phyloP scores from a whole-genome alignment of 1,139 yeast species.

The Yamadazyma taylorii region DNA sequence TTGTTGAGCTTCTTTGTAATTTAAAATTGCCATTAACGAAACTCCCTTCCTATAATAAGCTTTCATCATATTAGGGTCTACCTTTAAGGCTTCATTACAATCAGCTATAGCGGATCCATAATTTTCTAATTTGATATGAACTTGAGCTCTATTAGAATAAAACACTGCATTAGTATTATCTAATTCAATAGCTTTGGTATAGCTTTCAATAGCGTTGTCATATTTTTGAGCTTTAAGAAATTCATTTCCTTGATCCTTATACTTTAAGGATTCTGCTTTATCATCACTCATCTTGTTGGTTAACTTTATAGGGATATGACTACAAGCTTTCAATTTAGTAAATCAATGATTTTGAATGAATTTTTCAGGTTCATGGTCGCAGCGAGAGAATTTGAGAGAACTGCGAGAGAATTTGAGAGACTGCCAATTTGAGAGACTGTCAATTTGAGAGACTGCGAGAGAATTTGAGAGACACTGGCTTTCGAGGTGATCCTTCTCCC shows the following conservation, averaged over 20 bases:
- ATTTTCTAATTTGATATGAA: constrained; percentile 79
- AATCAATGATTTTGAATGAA: too few relatives aligned
- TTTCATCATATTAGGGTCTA: constrained; percentile 70
- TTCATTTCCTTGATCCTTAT: constrained; percentile 75
- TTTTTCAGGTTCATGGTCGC: too few relatives aligned
- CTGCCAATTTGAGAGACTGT: too few relatives aligned
- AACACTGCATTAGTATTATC: constrained; percentile 70
- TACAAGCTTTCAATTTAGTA: too few relatives aligned
- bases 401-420: constrained; percentile 1
- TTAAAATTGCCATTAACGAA: constrained; percentile 72
- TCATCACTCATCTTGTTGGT: constrained; percentile 15
- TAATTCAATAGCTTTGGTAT: constrained; percentile 75
- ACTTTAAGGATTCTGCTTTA: constrained; percentile 39
- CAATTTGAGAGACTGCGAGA: too few relatives aligned
- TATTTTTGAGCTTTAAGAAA: constrained; percentile 62
- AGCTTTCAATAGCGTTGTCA: constrained; percentile 65
- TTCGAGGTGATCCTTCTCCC: too few relatives aligned
- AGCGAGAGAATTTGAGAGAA: neutral
- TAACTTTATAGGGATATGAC: neutral
- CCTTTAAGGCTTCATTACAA: constrained; percentile 66
- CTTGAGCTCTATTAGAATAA: constrained; percentile 88
- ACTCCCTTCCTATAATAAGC: constrained; percentile 85
- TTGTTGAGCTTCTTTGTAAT: constrained; percentile 70
- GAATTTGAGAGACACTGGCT: too few relatives aligned
- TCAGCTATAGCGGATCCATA: constrained; percentile 84